These are phyloP conservation scores for Irineochytrium annulatum DNA, from an alignment of 192 early-diverging fungal species.

Conservation along the genomic window DNA sequence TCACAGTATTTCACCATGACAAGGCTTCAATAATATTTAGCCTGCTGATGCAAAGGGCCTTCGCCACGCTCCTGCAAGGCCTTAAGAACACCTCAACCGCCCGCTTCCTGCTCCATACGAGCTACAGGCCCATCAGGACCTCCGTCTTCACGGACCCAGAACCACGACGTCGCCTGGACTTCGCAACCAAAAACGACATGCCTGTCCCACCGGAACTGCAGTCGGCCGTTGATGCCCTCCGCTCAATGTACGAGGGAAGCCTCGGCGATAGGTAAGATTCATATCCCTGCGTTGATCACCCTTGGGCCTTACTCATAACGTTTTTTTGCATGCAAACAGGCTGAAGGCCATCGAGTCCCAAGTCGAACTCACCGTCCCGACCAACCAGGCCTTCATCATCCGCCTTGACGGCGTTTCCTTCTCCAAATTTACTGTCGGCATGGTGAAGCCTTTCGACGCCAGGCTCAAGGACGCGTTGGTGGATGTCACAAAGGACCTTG, in stretches of 20 bases:
- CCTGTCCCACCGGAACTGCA: too few species aligned
- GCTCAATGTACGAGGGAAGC: slow-evolving; percentile 16
- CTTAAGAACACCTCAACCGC: too few species aligned
- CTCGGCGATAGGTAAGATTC: slow-evolving; percentile 14
- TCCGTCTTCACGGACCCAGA: too few species aligned
- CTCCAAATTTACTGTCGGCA: slow-evolving; percentile 43
- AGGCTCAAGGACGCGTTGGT: slow-evolving; percentile 47
- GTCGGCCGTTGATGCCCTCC: slow-evolving; percentile 21
- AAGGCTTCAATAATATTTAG: too few species aligned
- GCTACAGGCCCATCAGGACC: too few species aligned
- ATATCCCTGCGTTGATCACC: not conserved
- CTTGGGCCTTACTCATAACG: not conserved
- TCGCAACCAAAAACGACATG: too few species aligned
- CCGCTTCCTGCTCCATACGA: too few species aligned
- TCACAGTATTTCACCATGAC: too few species aligned
- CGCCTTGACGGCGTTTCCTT: slow-evolving; percentile 53
- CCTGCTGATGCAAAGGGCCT: too few species aligned
- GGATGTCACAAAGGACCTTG: slow-evolving; percentile 39
- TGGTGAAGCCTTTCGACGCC: slow-evolving; percentile 48
- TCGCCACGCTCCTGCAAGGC: too few species aligned
- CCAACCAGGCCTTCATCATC: slow-evolving; percentile 32
- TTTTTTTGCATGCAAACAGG: slow-evolving; percentile 6
- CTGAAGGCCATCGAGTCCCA: slow-evolving; percentile 29
- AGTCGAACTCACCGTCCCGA: slow-evolving; percentile 21
- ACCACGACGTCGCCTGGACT: too few species aligned